Conservation (phyloP, 106 monocot species). For the Allium cepa region DNA sequence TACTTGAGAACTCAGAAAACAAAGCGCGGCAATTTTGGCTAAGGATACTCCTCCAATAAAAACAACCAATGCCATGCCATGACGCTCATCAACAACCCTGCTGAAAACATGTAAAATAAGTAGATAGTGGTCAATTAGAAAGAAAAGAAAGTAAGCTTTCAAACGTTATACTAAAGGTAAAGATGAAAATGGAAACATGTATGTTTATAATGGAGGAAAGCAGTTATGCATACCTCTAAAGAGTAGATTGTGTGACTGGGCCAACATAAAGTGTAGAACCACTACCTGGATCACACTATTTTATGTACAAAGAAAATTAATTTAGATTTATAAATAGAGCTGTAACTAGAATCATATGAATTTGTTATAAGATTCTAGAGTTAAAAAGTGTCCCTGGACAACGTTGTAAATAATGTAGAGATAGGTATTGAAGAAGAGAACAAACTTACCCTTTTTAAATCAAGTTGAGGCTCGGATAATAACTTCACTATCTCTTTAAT, state of each 20-base stretch:
- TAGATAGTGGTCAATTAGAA: no score
- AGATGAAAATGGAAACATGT: not conserved
- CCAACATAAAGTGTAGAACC: slow-evolving; percentile 25
- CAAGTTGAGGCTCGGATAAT: no score
- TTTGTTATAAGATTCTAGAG: no score
- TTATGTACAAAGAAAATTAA: slow-evolving; percentile 4
- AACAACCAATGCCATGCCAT: slow-evolving; percentile 71
- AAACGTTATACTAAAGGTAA: not conserved
- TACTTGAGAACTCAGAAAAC: slow-evolving; percentile 72
- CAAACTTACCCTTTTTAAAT: no score
- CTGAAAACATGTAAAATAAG: not conserved
- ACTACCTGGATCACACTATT: slow-evolving; percentile 43
- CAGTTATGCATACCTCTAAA: slow-evolving; percentile 45
- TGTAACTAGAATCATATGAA: no score
- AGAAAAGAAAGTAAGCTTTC: not conserved
- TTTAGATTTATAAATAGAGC: no score
- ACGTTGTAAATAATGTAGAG: no score
- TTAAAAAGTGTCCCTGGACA: no score
- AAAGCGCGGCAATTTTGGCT: slow-evolving; percentile 90
- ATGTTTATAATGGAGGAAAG: not conserved
- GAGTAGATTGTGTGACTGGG: slow-evolving; percentile 18
- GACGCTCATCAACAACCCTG: slow-evolving; percentile 73
- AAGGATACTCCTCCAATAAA: slow-evolving; percentile 93
- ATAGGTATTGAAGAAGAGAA: no score
- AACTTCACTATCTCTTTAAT: no score